These are phyloP conservation scores for Suhomyces terraborum DNA, from an alignment of 1,139 yeast genomes.

Conservation along the genomic window DNA sequence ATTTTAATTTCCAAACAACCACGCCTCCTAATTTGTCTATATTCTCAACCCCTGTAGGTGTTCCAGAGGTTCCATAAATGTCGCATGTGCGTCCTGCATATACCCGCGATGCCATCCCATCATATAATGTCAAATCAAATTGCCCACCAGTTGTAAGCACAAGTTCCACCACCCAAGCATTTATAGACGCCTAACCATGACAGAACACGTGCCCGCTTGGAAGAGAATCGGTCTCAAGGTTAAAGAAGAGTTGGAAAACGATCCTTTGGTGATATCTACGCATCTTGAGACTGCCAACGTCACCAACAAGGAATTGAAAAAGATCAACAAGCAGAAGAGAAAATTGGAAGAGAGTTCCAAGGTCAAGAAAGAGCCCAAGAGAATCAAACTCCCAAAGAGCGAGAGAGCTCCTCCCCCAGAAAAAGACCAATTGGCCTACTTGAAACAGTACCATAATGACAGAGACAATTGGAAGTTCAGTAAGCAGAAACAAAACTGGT, in stretches of 20 bases:
- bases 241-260: slow-evolving; percentile 41
- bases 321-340: slow-evolving; percentile 42
- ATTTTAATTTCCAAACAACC: too few species aligned
- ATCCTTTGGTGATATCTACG: slow-evolving; percentile 42
- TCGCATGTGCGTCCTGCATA: slow-evolving; percentile 12
- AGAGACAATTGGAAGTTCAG: slow-evolving; percentile 83
- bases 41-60: too few species aligned
- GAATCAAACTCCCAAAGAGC: slow-evolving; percentile 71
- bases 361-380: slow-evolving; percentile 65
- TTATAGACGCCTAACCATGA: slow-evolving; percentile 11
- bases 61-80: too few species aligned
- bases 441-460: slow-evolving; percentile 65
- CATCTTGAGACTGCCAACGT: slow-evolving; percentile 50
- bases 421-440: slow-evolving; percentile 76
- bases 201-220: slow-evolving; percentile 77
- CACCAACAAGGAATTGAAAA: slow-evolving; percentile 50
- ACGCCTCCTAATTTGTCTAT: too few species aligned
- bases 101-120: slow-evolving; percentile 2
- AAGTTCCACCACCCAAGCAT: neutral
- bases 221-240: slow-evolving; percentile 76
- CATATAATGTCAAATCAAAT: too few species aligned
- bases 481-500: slow-evolving; percentile 93
- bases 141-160: too few species aligned
- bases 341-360: slow-evolving; percentile 25
- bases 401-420: slow-evolving; percentile 78